Base-by-base conservation (phyloP, 2,329 filamentous ascomycete genomes). In the Cercospora berteroae region DNA sequence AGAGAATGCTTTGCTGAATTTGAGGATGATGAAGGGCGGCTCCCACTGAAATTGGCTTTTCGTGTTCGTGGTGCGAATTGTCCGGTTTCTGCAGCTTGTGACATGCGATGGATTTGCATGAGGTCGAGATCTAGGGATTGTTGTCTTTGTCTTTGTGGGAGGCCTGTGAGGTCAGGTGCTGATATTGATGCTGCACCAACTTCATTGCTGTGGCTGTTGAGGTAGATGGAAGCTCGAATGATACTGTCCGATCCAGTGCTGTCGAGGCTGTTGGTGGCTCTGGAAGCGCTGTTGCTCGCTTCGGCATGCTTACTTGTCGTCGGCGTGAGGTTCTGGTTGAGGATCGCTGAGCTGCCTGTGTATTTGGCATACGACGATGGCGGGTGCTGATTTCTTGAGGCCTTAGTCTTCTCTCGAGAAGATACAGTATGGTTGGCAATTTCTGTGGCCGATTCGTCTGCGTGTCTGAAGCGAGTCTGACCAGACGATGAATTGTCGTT, bases 11-110 rank as follows among this genome's bases (percentile, higher is more conserved):
- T 42, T 25, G 27, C 61, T 10, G 13, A 44, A 12, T 48, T 36
- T 12, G 61, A 29, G 5, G 52, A 20, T 2, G 61, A 39, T 6
- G 50, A 64, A 2, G 61, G 16, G 7, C 61, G 50, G 12, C 39
- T 65, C 13, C 66, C 62, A 60, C 72, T 72, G 10, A 65, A 50
- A 9, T 68, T 68, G 3, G 69, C 63, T 27, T 63, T 27, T 7
- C 73, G 66, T 10, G 65, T 62, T 18, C 75, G 70, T 12, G 77
- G 76, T 10, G 73, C 73, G 25, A 84, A 77, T 69, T 84, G 82
- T 16, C 83, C 83, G 39, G 81, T 84, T 73, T 84, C 83, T 18
- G 83, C 83, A 33, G 82, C 82, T 69, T 83, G 83, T 5, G 82
- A 84, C 63, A 82, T 74, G 33, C 83, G 81, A 69, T 83, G 82